Evolutionary conservation across 805 yeast species (phyloP).

Genomic region (Cyberlindnera xylosilytica): DNA sequence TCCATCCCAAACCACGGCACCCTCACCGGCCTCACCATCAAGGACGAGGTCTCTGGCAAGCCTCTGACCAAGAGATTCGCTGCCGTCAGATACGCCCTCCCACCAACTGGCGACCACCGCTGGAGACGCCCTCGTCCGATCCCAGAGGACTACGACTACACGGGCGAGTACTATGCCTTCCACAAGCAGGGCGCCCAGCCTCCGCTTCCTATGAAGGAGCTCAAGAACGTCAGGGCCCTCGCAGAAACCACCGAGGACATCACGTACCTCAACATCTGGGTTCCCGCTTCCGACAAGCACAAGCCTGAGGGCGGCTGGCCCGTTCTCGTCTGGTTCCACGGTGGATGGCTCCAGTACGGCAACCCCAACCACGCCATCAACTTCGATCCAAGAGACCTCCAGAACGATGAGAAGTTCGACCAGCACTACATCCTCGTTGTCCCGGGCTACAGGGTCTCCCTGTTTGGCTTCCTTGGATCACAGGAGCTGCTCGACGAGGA

Average conservation of each 20-base stretch:
- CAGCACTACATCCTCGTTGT: slow-evolving; percentile 30
- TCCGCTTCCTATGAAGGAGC: slow-evolving; percentile 11
- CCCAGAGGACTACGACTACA: slow-evolving; percentile 34
- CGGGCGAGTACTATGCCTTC: slow-evolving; percentile 35
- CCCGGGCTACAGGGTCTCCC: slow-evolving; percentile 39
- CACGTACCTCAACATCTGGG: slow-evolving; percentile 36
- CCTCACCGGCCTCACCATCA: slow-evolving; percentile 15
- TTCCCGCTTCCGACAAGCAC: slow-evolving; percentile 30
- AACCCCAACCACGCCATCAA: slow-evolving; percentile 17
- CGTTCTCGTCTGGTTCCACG: slow-evolving; percentile 40
- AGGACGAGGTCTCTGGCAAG: slow-evolving; percentile 9
- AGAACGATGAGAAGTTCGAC: slow-evolving; percentile 31
- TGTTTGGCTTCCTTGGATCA: slow-evolving; percentile 36
- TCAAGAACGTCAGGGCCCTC: slow-evolving; percentile 11
- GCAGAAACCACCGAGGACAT: slow-evolving; percentile 30
- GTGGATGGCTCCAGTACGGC: slow-evolving; percentile 39
- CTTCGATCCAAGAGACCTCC: slow-evolving; percentile 14
- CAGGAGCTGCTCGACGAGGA: slow-evolving; percentile 26
- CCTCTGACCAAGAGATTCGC: slow-evolving; percentile 13
- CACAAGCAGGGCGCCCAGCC: slow-evolving; percentile 15
- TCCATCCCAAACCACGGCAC: slow-evolving; percentile 24
- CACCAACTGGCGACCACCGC: slow-evolving; percentile 31
- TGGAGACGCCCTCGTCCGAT: slow-evolving; percentile 33
- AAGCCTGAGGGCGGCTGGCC: slow-evolving; percentile 40
- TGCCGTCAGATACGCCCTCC: slow-evolving; percentile 29